Evolutionary conservation across 352 stramenopile genomes (phyloP), one percentile per base, ranked within the genome.

Genomic region (Pythium vanterpoolii): DNA sequence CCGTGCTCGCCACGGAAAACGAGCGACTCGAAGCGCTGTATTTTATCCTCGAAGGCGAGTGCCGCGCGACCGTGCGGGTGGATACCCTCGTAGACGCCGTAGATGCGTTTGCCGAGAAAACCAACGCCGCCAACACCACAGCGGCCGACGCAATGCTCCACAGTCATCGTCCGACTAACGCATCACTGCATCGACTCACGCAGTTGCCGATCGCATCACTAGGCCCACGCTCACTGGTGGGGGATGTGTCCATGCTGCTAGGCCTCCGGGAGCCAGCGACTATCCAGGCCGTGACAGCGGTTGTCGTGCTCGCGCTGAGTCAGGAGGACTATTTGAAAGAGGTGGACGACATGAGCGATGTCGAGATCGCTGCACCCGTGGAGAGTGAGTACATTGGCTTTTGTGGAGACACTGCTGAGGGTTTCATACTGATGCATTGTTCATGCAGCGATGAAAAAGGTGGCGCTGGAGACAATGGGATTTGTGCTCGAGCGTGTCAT

Each of bases 401-500:
- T 61, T 10, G 23, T 19, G 34, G 5, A 19, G 34, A n/a, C n/a
- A n/a, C 34, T 19, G 34, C 9, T 42, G 11, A 16, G 10, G 18
- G 18, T 18, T 42, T 8, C 18, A 3, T 6, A 28, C 42, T 48
- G 42, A 48, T 6, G n/a, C 5, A 48, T 1, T 33, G 21, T 51
- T 51, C 11, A 14, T 45, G 19, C 49, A 48, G 36, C 3, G 40
- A 85, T 87, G 34, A 75, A 76, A 23, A 73, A 54, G 26, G 68
- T 82, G 2, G 77, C 77, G 10, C 71, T 76, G 26, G 77, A 87
- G 27, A 87, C 75, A 0, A 62, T 87, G 24, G 48, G 59, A 0
- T 87, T 87, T 50, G 64, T 86, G 4, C 42, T 82, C 21, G 73
- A 82, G 9, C 71, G 75, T 1, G 60, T 86, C 8, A 71, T 81